These are phyloP conservation scores for Ustilago sp. DNA, from an alignment of 1,284 basidiomycete species.

Conservation along the genomic window DNA sequence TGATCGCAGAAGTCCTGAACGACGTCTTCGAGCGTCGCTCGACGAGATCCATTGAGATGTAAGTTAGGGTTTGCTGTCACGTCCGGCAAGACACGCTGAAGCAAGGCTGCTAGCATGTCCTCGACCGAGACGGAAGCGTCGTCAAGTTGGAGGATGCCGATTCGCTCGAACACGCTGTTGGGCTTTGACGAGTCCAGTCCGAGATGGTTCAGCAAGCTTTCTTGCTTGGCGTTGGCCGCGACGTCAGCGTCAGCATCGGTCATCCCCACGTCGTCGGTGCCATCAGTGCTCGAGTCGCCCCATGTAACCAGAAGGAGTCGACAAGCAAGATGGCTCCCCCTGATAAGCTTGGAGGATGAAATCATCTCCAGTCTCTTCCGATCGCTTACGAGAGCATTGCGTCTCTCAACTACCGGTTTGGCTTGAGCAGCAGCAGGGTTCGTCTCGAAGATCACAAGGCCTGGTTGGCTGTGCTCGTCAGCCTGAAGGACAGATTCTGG, in stretches of 20 bases:
- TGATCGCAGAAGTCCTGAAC: slow-evolving; percentile 17
- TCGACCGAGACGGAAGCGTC: slow-evolving; percentile 41
- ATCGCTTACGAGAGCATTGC: slow-evolving; percentile 11
- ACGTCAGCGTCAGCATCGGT: slow-evolving; percentile 3
- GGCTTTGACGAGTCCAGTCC: slow-evolving; percentile 11
- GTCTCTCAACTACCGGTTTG: slow-evolving; percentile 15
- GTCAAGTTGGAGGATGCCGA: slow-evolving; percentile 32
- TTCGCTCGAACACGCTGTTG: slow-evolving; percentile 20
- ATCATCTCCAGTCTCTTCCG: slow-evolving; percentile 26
- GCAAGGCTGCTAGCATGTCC: slow-evolving; percentile 9
- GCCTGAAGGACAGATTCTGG: slow-evolving; percentile 16
- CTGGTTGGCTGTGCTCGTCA: slow-evolving; percentile 25
- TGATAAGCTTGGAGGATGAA: slow-evolving; percentile 14
- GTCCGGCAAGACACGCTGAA: slow-evolving; percentile 25
- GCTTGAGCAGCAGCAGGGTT: slow-evolving; percentile 22
- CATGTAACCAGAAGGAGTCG: slow-evolving; percentile 38
- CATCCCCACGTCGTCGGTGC: slow-evolving; percentile 28
- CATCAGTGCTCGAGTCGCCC: not conserved
- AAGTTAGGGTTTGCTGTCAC: slow-evolving; percentile 22
- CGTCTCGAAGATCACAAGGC: slow-evolving; percentile 49
- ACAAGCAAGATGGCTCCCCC: slow-evolving; percentile 25
- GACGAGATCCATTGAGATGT: slow-evolving; percentile 12
- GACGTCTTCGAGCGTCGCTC: slow-evolving; percentile 29
- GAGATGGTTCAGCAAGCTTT: slow-evolving; percentile 8
- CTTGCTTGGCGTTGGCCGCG: not conserved